These are phyloP conservation scores for Fusarium sp. DNA, from an alignment of 2,329 filamentous ascomycete genomes.

Conservation along the genomic window DNA sequence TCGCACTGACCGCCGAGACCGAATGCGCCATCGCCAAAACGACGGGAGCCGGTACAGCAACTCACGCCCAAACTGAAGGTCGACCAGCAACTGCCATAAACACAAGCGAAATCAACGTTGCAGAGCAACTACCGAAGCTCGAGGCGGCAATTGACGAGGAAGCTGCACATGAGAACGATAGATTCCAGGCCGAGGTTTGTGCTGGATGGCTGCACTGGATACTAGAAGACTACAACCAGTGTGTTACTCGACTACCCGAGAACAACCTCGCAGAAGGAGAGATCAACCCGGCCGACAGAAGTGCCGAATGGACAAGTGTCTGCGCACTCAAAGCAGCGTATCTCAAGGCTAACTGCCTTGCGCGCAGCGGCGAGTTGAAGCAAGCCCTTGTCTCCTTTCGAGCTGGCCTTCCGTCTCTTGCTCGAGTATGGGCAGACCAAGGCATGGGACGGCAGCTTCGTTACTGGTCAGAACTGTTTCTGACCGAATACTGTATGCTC, in stretches of 20 bases:
- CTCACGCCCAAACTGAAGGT: constrained; percentile 40
- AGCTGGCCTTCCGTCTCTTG: constrained; percentile 74
- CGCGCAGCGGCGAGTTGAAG: constrained; percentile 61
- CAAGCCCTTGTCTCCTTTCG: constrained; percentile 77
- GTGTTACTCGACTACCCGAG: constrained; percentile 68
- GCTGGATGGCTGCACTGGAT: constrained; percentile 89
- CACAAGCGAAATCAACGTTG: constrained; percentile 61
- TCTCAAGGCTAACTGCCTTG: constrained; percentile 76
- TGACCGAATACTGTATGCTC: constrained; percentile 81
- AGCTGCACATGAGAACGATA: constrained; percentile 66
- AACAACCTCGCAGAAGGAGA: constrained; percentile 67
- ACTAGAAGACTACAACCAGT: constrained; percentile 75
- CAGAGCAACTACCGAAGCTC: constrained; percentile 64
- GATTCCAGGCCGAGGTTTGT: constrained; percentile 85
- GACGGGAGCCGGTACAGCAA: constrained; percentile 57
- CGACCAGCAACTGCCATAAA: constrained; percentile 60
- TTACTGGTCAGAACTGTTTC: constrained; percentile 82
- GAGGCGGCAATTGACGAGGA: constrained; percentile 71
- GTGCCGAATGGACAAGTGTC: constrained; percentile 83
- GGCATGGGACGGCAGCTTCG: constrained; percentile 74
- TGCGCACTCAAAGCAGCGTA: constrained; percentile 85
- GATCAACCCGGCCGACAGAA: constrained; percentile 65
- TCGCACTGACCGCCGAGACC: constrained; percentile 76
- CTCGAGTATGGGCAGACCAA: constrained; percentile 64
- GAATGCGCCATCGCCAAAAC: constrained; percentile 74